Percentiles rank a stretch among this genome's conserved stretches.
These are phyloP conservation scores for Lenwebbia sp. DNA, from an alignment of 345 rosid genomes.

Conservation along the genomic window DNA sequence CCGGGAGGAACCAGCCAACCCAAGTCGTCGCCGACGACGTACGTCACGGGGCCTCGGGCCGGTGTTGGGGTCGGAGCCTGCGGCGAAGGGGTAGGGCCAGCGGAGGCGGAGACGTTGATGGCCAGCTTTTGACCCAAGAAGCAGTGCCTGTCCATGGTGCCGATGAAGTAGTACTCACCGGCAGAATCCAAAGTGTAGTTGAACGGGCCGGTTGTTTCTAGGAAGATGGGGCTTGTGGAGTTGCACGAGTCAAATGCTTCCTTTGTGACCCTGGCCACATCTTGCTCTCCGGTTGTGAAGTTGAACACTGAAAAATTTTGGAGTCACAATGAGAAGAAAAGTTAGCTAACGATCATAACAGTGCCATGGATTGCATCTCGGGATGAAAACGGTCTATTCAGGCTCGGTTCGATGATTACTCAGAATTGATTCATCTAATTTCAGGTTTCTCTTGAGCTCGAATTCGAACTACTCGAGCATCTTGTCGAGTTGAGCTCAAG, in stretches of 20 bases:
- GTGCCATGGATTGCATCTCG: background rate
- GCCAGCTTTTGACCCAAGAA: conserved; percentile 13
- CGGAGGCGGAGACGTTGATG: background rate
- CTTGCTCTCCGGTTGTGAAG: conserved; percentile 22
- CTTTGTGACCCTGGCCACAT: conserved; percentile 32
- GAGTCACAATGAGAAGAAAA: background rate
- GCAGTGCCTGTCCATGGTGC: conserved; percentile 28
- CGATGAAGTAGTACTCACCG: conserved; percentile 29
- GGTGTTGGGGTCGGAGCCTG: conserved; percentile 11
- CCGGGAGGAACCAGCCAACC: conserved; percentile 30
- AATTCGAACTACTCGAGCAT: background rate
- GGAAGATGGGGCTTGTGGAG: conserved; percentile 10
- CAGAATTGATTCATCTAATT: background rate
- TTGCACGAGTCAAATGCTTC: conserved; percentile 29
- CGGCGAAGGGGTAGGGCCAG: background rate
- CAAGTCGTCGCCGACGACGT: conserved; percentile 13
- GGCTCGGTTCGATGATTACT: background rate
- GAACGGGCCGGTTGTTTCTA: conserved; percentile 17
- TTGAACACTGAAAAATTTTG: conserved; percentile 22
- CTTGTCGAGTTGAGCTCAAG: background rate
- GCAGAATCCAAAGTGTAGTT: conserved; percentile 17
- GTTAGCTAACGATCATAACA: background rate
- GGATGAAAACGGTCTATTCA: background rate
- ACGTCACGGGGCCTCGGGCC: conserved; percentile 7
- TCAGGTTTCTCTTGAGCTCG: background rate